Evolutionary conservation across 768 basidiomycete species (phyloP), one percentile per base, ranked within the genome.

Genomic region (Mycena pura): DNA sequence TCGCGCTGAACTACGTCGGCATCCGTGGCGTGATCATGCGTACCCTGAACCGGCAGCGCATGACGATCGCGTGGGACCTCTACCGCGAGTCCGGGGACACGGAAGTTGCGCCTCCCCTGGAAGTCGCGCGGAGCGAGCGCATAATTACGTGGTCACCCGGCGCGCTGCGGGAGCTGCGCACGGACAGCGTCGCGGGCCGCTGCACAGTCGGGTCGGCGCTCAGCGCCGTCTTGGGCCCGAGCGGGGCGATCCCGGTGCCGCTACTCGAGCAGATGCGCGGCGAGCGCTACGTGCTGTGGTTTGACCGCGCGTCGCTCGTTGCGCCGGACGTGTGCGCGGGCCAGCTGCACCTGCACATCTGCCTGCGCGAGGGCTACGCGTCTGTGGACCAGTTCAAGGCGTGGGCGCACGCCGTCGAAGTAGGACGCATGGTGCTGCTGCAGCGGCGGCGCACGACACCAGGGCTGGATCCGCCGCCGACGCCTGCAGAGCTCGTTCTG

Each of bases 1-100:
- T 90, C 8, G 53, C 72, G 15, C 76, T 85, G 43, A 90, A 91
- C 66, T 88, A 86, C 64, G 60, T 82, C 15, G 89, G 83, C 13
- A 85, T 91, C 14, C 81, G 83, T 10, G 83, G 82, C 0, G 78
- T 91, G 21, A 78, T 79, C 9, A 73, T 90, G 31, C 82, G 83
- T 27, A 76, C 85, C 1, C 76, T 89, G 24, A 90, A 89, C 62
- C 79, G 82, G 25, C 87, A 89, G 70, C 82, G 89, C 2, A 73
- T 84, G 0, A 75, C 72, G 24, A 77, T 88, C 38, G 78, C 80
- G 9, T 90, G 87, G 87, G 66, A 73, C 7, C 51, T 65, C 1
- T 86, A 79, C 67, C 66, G 77, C 36, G 60, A 59, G 47, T 67
- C 72, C 13, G 22, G 29, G 14, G 32, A 61, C 48, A 52, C 29